Conservation (phyloP, 768 basidiomycete species). For the Boletus tomentosulus region DNA sequence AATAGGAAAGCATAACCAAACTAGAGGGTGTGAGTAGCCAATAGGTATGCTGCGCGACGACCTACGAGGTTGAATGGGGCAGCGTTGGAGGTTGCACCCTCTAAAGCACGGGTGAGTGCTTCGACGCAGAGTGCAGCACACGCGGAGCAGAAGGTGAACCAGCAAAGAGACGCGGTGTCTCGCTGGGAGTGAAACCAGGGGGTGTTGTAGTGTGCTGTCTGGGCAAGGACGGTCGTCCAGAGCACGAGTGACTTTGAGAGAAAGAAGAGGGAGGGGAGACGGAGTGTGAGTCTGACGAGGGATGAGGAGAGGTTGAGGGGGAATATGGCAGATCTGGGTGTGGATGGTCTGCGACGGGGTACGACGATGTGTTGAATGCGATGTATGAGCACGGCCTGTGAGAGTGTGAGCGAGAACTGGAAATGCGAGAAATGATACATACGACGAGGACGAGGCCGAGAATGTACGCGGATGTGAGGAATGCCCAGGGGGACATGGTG, state of each 20-base stretch:
- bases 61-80: slow-evolving; percentile 72
- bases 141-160: slow-evolving; percentile 67
- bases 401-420: neutral
- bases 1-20: slow-evolving; percentile 75
- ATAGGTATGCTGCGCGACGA: slow-evolving; percentile 8
- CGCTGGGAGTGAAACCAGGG: slow-evolving; percentile 41
- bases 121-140: slow-evolving; percentile 64
- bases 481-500: slow-evolving; percentile 57
- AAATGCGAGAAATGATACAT: no score
- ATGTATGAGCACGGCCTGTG: slow-evolving; percentile 63
- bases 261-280: slow-evolving; percentile 61
- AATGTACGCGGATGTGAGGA: slow-evolving; percentile 72
- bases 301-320: slow-evolving; percentile 63
- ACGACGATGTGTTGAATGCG: slow-evolving; percentile 77
- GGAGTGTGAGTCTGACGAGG: slow-evolving; percentile 52
- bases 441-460: slow-evolving; percentile 45
- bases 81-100: slow-evolving; percentile 53
- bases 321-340: slow-evolving; percentile 37
- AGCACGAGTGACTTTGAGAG: slow-evolving; percentile 52
- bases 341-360: slow-evolving; percentile 29
- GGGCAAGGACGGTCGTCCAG: slow-evolving; percentile 57
- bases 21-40: slow-evolving; percentile 32
- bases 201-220: slow-evolving; percentile 41
- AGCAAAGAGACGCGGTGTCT: slow-evolving; percentile 64
- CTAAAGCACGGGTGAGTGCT: slow-evolving; percentile 62